These are phyloP conservation scores for Botrytis cinerea DNA, from an alignment of 2,329 filamentous ascomycete genomes.

Conservation along the genomic window DNA sequence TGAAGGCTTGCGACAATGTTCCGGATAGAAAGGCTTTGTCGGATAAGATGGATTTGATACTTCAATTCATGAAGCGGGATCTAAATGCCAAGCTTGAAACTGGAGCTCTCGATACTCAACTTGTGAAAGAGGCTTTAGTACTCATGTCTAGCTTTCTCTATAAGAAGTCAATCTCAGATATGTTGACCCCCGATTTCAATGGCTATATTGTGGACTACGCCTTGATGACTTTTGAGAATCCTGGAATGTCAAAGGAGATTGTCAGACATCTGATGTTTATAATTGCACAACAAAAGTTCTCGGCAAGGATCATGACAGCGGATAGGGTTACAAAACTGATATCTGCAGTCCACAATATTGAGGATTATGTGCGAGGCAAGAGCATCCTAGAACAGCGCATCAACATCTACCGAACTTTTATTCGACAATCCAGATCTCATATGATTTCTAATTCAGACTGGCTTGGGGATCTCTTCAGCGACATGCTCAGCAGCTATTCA, in stretches of 20 bases:
- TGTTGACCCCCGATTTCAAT: slow-evolving; percentile 76
- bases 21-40: slow-evolving; percentile 73
- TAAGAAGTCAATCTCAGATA: slow-evolving; percentile 68
- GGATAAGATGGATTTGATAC: slow-evolving; percentile 74
- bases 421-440: slow-evolving; percentile 67
- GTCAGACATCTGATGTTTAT: slow-evolving; percentile 79
- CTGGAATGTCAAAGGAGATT: slow-evolving; percentile 71
- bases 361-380: slow-evolving; percentile 74
- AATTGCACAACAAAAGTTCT: slow-evolving; percentile 78
- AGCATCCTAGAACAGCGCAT: slow-evolving; percentile 77
- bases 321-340: slow-evolving; percentile 72
- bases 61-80: slow-evolving; percentile 83
- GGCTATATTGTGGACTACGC: slow-evolving; percentile 79
- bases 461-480: slow-evolving; percentile 79
- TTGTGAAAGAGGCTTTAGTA: slow-evolving; percentile 76
- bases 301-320: slow-evolving; percentile 69
- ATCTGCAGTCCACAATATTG: slow-evolving; percentile 68
- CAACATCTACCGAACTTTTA: slow-evolving; percentile 74
- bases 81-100: slow-evolving; percentile 61
- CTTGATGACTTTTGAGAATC: slow-evolving; percentile 71
- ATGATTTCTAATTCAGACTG: slow-evolving; percentile 77
- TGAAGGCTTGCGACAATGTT: slow-evolving; percentile 80
- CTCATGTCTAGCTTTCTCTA: slow-evolving; percentile 77
- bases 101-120: slow-evolving; percentile 62
- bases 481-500: slow-evolving; percentile 75